Evolutionary conservation across 73 alveolate species (phyloP).

Genomic region (Blepharisma japonicum): DNA sequence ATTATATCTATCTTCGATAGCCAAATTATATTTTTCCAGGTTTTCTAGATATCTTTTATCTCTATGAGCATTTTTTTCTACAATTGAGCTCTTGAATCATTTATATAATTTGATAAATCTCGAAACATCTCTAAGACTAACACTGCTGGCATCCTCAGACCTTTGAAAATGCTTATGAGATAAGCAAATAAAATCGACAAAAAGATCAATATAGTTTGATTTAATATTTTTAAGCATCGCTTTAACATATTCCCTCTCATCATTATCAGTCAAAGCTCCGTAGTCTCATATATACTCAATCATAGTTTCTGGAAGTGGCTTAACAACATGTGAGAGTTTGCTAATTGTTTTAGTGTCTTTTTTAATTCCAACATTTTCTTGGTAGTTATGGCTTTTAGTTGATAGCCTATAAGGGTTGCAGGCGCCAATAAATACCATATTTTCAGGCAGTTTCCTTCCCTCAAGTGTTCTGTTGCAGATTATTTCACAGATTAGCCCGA

Average conservation of each 20-base stretch:
- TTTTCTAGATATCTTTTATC: no score
- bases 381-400: not conserved
- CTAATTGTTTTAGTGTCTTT: not conserved
- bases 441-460: not conserved
- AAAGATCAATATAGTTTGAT: not conserved
- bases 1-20: not conserved
- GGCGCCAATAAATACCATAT: slow-evolving; percentile 20
- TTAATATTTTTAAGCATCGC: not conserved
- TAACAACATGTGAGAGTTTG: slow-evolving; percentile 1
- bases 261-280: slow-evolving; percentile 6
- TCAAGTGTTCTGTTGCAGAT: not conserved
- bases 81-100: not conserved
- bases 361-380: slow-evolving; percentile 29
- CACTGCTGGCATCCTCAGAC: slow-evolving; percentile 27
- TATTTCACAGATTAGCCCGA: not conserved
- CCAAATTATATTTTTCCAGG: not conserved
- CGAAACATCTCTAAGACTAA: slow-evolving; percentile 27
- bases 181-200: not conserved
- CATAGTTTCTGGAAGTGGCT: slow-evolving; percentile 14
- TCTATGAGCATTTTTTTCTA: not conserved
- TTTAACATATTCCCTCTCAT: not conserved
- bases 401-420: slow-evolving; percentile 23
- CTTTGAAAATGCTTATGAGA: slow-evolving; percentile 22
- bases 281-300: slow-evolving; percentile 29
- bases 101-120: slow-evolving; percentile 18